A percentile compares a stretch with the other conserved stretches of the same genome.
phyloP scores from a whole-genome alignment of 2,329 filamentous ascomycete species.

The Thyridium curvatum region DNA sequence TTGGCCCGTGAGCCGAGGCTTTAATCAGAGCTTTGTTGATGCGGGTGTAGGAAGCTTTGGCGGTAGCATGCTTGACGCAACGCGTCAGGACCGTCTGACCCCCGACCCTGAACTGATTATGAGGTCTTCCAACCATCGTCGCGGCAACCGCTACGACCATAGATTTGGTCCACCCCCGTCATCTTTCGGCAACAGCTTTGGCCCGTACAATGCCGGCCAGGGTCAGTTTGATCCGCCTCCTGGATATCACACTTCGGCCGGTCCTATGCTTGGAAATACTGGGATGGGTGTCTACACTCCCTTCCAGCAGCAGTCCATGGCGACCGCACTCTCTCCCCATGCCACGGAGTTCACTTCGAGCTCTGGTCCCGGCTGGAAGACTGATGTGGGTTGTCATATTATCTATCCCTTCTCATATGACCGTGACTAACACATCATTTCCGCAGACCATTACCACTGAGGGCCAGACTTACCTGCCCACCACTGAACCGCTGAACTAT shows the following conservation, averaged over 20 bases:
- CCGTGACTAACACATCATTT: slow-evolving; percentile 8
- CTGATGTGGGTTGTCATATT: slow-evolving; percentile 43
- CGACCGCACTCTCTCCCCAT: slow-evolving; percentile 64
- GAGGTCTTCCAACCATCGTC: slow-evolving; percentile 35
- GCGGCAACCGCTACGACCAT: slow-evolving; percentile 39
- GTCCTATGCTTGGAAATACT: slow-evolving; percentile 27
- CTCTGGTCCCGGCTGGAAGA: slow-evolving; percentile 43
- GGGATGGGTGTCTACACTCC: slow-evolving; percentile 36
- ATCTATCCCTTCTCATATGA: slow-evolving; percentile 4
- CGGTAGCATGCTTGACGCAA: slow-evolving; percentile 28
- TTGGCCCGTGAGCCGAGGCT: slow-evolving; percentile 40
- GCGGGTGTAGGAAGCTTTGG: slow-evolving; percentile 22
- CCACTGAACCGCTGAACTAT: slow-evolving; percentile 92
- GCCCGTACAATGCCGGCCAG: slow-evolving; percentile 24
- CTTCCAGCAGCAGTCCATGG: slow-evolving; percentile 51
- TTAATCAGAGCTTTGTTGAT: slow-evolving; percentile 34
- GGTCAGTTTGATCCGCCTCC: slow-evolving; percentile 17
- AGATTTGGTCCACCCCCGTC: slow-evolving; percentile 19
- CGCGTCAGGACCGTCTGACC: slow-evolving; percentile 38
- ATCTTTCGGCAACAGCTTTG: slow-evolving; percentile 26
- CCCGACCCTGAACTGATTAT: slow-evolving; percentile 42
- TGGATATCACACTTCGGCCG: slow-evolving; percentile 14
- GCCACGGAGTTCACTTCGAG: slow-evolving; percentile 66
- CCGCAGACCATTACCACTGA: slow-evolving; percentile 42
- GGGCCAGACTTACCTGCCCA: slow-evolving; percentile 72